Percentiles rank a stretch among this genome's conserved stretches.
Evolutionary conservation across 768 basidiomycete species (phyloP).

Genomic region (Rhizopogon rudus): DNA sequence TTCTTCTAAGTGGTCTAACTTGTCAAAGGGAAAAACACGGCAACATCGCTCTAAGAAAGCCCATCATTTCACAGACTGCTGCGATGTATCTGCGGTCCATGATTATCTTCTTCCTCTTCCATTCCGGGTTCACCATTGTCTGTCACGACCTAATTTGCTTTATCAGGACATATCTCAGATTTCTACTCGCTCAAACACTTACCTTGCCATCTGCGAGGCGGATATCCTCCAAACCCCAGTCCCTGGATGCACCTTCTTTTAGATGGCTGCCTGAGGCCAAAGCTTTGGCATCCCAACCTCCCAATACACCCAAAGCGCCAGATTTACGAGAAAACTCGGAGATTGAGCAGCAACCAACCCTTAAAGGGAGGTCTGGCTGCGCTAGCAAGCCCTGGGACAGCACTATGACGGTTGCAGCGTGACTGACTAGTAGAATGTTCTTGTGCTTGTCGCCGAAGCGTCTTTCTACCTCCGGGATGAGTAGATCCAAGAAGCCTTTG

Average conservation of each 20-base stretch:
- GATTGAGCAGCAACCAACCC: slow-evolving; percentile 75
- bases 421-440: slow-evolving; percentile 59
- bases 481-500: slow-evolving; percentile 42
- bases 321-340: slow-evolving; percentile 44
- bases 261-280: slow-evolving; percentile 59
- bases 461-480: slow-evolving; percentile 48
- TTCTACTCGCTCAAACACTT: slow-evolving; percentile 9
- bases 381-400: slow-evolving; percentile 56
- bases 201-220: slow-evolving; percentile 59
- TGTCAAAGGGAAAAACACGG: neutral
- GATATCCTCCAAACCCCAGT: slow-evolving; percentile 83
- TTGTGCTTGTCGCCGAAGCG: slow-evolving; percentile 39
- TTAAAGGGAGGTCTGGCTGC: slow-evolving; percentile 44
- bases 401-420: slow-evolving; percentile 72
- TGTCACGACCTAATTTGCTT: slow-evolving; percentile 50
- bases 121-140: slow-evolving; percentile 68
- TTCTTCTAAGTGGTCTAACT: neutral
- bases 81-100: slow-evolving; percentile 41
- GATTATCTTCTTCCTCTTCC: slow-evolving; percentile 56
- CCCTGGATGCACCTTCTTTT: slow-evolving; percentile 52
- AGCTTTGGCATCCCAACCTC: slow-evolving; percentile 40
- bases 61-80: slow-evolving; percentile 12
- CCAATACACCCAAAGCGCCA: slow-evolving; percentile 25
- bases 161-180: neutral
- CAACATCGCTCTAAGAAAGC: neutral